These are phyloP conservation scores for Wickerhamomyces tratensis DNA, from an alignment of 805 yeast species.

Conservation along the genomic window DNA sequence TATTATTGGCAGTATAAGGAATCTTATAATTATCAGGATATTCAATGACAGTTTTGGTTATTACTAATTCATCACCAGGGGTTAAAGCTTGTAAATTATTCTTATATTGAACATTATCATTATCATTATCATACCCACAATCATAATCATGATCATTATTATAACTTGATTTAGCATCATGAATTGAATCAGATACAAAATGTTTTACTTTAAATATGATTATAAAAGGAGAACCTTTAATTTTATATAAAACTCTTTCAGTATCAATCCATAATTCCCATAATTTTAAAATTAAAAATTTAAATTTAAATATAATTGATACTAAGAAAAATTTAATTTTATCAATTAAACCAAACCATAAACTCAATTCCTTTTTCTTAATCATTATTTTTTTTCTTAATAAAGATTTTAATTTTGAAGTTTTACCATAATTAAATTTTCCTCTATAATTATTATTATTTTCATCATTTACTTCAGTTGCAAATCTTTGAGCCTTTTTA, in stretches of 20 bases:
- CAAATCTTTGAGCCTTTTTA: constrained; percentile 1
- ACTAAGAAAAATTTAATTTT: not conserved
- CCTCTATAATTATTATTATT: not conserved
- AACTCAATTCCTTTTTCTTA: not conserved
- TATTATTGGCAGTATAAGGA: not conserved
- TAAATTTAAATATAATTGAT: not conserved
- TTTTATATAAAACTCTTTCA: constrained; percentile 2
- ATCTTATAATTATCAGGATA: not conserved
- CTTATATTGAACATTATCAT: too few species aligned
- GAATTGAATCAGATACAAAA: constrained; percentile 3
- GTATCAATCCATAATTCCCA: constrained; percentile 5
- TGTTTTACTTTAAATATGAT: not conserved
- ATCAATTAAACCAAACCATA: not conserved
- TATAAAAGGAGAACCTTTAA: constrained; percentile 1
- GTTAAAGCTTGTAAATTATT: not conserved
- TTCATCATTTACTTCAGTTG: not conserved
- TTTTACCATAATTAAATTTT: not conserved
- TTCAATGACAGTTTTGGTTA: not conserved
- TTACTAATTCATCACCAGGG: not conserved
- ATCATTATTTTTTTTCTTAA: not conserved
- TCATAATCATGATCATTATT: too few species aligned
- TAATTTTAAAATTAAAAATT: constrained; percentile 1
- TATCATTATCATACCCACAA: too few species aligned
- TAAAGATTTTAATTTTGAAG: not conserved
- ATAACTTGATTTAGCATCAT: not conserved